Conservation (phyloP, 441 rosid genomes). For the Adansonia grandidieri region DNA sequence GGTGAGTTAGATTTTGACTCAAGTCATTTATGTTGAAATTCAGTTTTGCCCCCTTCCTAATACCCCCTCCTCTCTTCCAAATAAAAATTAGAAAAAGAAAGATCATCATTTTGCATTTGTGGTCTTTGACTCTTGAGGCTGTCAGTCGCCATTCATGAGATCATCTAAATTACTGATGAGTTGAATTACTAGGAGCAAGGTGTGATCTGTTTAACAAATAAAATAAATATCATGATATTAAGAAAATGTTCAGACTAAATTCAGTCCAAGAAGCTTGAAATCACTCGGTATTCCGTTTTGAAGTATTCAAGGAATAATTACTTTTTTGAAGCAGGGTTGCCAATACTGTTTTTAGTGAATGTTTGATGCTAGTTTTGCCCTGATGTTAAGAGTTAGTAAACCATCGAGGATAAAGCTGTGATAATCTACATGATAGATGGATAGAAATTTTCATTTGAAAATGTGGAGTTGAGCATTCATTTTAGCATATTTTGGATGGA, state of each 20-base stretch:
- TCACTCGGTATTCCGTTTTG: neutral
- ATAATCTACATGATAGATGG: neutral
- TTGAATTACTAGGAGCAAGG: slow-evolving; percentile 5
- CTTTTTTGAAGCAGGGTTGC: neutral
- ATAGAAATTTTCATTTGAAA: neutral
- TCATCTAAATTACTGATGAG: neutral
- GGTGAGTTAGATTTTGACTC: slow-evolving; percentile 51
- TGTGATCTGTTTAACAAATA: neutral
- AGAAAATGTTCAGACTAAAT: neutral
- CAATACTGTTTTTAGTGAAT: neutral
- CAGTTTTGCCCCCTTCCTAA: neutral
- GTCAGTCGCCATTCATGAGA: neutral
- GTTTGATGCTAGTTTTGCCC: slow-evolving; percentile 14
- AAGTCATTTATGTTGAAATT: slow-evolving; percentile 18
- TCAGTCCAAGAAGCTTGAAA: slow-evolving; percentile 14
- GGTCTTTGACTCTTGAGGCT: neutral
- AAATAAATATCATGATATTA: neutral
- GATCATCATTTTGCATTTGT: neutral
- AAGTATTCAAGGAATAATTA: neutral
- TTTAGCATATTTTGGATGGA: neutral
- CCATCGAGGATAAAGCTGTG: neutral
- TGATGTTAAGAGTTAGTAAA: neutral
- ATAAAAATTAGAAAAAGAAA: neutral
- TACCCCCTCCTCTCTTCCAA: neutral
- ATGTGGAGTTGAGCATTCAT: neutral